These are phyloP conservation scores for Podospora fimiseda DNA, from an alignment of 495 filamentous ascomycete species.

Conservation along the genomic window DNA sequence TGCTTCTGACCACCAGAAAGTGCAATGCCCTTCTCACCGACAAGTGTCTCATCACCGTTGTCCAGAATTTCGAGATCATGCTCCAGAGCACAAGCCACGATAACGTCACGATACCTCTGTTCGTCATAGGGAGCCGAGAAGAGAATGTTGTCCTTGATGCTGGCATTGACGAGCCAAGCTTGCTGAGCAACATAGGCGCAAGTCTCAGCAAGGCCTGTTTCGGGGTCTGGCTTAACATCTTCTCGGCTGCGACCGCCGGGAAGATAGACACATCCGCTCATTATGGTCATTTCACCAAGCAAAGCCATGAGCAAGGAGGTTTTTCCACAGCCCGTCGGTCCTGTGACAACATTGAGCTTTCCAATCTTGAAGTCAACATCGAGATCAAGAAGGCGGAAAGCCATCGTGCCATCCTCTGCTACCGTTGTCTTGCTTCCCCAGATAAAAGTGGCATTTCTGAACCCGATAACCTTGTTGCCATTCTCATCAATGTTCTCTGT, in stretches of 20 bases:
- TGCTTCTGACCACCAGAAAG: slow-evolving; percentile 98
- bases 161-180: slow-evolving; percentile 95
- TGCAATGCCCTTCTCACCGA: slow-evolving; percentile 96
- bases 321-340: slow-evolving; percentile 91
- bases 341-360: slow-evolving; percentile 82
- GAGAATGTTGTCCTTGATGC: slow-evolving; percentile 91
- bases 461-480: slow-evolving; percentile 65
- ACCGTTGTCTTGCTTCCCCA: slow-evolving; percentile 74
- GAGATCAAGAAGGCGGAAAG: slow-evolving; percentile 79
- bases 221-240: slow-evolving; percentile 71
- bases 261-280: slow-evolving; percentile 74
- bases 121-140: slow-evolving; percentile 82
- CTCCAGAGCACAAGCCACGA: slow-evolving; percentile 88
- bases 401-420: slow-evolving; percentile 51
- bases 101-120: slow-evolving; percentile 77
- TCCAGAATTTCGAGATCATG: slow-evolving; percentile 90
- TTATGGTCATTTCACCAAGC: slow-evolving; percentile 89
- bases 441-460: slow-evolving; percentile 75
- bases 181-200: slow-evolving; percentile 97
- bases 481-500: slow-evolving; percentile 53
- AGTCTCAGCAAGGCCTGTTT: slow-evolving; percentile 82
- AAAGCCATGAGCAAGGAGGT: slow-evolving; percentile 93
- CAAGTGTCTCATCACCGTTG: slow-evolving; percentile 84
- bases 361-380: slow-evolving; percentile 71
- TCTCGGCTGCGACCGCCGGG: slow-evolving; percentile 79